Evolutionary conservation across 148 eudicot genomes (phyloP).

Genomic region (Vaccinium myrtillus): DNA sequence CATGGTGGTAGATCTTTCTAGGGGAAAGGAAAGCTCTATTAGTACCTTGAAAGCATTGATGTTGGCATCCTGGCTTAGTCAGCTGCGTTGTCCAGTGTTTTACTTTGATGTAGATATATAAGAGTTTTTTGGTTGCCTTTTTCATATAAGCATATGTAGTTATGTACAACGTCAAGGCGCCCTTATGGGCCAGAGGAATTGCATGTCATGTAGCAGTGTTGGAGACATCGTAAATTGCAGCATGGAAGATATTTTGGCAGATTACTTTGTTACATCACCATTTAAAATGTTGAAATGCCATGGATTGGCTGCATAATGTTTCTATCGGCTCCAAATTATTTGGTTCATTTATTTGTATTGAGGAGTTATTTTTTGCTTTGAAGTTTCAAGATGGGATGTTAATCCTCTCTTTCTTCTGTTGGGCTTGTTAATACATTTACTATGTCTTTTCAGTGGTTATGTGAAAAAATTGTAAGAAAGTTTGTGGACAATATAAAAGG

Average conservation of each 20-base stretch:
- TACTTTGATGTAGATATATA: background rate
- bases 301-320: slow-evolving; percentile 11
- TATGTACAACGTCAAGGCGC: background rate
- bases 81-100: background rate
- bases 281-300: background rate
- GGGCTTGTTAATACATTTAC: background rate
- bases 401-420: background rate
- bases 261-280: background rate
- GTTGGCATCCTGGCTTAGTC: background rate
- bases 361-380: background rate
- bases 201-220: background rate
- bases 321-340: background rate
- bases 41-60: background rate
- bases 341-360: background rate
- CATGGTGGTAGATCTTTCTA: background rate
- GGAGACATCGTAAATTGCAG: background rate
- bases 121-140: background rate
- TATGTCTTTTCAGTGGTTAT: background rate
- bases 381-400: background rate
- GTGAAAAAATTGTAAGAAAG: background rate
- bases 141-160: background rate
- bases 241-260: background rate
- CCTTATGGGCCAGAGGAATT: background rate
- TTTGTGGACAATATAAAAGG: background rate
- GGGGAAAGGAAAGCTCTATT: background rate